These are phyloP conservation scores for Eucalyptus decipiens DNA, from an alignment of 345 rosid genomes.

Conservation along the genomic window DNA sequence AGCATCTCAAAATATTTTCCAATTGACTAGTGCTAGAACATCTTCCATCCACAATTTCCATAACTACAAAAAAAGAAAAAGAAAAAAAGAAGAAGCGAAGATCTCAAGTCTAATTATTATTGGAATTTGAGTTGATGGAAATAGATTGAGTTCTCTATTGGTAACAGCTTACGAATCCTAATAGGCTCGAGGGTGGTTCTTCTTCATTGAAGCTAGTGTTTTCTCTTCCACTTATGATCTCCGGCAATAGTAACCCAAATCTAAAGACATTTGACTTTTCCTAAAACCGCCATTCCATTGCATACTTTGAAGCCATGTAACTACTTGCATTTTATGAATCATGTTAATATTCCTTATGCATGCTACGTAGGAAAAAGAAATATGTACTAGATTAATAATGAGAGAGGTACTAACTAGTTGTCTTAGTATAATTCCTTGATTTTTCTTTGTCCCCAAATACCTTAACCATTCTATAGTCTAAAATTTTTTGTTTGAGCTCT, in stretches of 20 bases:
- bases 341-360: background rate
- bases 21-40: background rate
- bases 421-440: conserved; percentile 21
- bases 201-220: conserved; percentile 15
- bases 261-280: conserved; percentile 30
- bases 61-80: background rate
- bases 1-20: background rate
- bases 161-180: conserved; percentile 7
- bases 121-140: background rate
- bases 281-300: conserved; percentile 20
- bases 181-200: conserved; percentile 2
- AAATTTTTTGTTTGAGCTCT: conserved; percentile 22
- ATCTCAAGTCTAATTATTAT: background rate
- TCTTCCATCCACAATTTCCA: conserved; percentile 5
- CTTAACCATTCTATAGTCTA: conserved; percentile 33
- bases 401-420: conserved; percentile 7
- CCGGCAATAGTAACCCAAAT: conserved; percentile 23
- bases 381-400: background rate
- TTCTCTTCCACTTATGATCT: conserved; percentile 27
- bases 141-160: background rate
- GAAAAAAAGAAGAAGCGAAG: too few species aligned
- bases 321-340: conserved; percentile 4
- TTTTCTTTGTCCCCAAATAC: conserved; percentile 14
- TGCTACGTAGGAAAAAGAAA: background rate
- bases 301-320: conserved; percentile 42